Conservation (phyloP, 208 protist genomes). For the Leishmania braziliensis region DNA sequence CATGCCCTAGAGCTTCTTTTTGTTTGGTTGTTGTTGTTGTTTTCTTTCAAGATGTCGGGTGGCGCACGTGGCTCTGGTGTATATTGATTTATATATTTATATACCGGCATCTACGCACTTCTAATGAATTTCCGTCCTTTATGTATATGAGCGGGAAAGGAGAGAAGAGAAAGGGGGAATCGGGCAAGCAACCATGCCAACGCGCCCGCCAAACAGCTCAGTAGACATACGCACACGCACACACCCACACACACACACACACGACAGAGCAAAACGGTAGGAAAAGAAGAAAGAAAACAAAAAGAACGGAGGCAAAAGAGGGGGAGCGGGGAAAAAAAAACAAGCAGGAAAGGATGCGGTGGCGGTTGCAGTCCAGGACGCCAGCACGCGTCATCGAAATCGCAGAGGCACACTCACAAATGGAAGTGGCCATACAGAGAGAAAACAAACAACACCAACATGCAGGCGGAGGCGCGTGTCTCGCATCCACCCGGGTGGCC, state of each 20-base stretch:
- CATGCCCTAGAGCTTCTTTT: background rate
- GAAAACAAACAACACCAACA: background rate
- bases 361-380: background rate
- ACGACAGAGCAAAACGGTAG: background rate
- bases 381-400: background rate
- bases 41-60: background rate
- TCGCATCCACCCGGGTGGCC: background rate
- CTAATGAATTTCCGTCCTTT: background rate
- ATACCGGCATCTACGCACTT: background rate
- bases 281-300: background rate
- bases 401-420: background rate
- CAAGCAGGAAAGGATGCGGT: background rate
- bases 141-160: background rate
- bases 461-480: background rate
- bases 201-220: background rate
- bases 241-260: background rate
- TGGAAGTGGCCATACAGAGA: background rate
- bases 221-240: background rate
- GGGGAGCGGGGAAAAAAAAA: background rate
- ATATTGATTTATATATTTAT: background rate
- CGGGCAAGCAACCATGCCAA: background rate
- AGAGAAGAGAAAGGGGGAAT: background rate
- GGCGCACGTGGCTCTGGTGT: background rate
- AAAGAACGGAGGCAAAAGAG: background rate
- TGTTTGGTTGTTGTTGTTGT: background rate